Conservation (phyloP, 768 basidiomycete genomes). For the Hemileccinum impolitum region DNA sequence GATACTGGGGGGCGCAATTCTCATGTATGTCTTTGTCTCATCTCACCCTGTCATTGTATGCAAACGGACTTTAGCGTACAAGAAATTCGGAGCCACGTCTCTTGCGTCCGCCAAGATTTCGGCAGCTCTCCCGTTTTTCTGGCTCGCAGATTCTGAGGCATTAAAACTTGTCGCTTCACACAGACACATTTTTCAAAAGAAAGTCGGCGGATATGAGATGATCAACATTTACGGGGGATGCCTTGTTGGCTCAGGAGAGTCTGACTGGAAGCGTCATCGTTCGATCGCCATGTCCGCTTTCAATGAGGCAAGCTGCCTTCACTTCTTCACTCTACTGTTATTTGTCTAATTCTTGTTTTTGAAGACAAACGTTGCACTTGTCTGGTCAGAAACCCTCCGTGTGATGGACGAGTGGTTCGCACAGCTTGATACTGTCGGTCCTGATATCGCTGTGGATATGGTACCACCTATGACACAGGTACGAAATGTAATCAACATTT, state of each 20-base stretch:
- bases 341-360: neutral
- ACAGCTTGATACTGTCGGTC: constrained; percentile 28
- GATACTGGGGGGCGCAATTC: constrained; percentile 35
- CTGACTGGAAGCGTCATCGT: constrained; percentile 49
- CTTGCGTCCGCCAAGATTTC: constrained; percentile 35
- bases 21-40: constrained; percentile 26
- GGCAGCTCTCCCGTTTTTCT: constrained; percentile 32
- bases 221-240: constrained; percentile 47
- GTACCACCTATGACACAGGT: constrained; percentile 15
- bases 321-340: neutral
- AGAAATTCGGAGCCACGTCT: constrained; percentile 37
- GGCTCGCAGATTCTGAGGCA: constrained; percentile 44
- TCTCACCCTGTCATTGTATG: too few species aligned
- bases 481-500: neutral
- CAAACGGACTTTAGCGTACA: neutral
- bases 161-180: constrained; percentile 35
- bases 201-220: constrained; percentile 37
- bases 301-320: constrained; percentile 36
- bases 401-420: constrained; percentile 42
- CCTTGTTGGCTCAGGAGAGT: constrained; percentile 39
- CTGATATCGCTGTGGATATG: constrained; percentile 21
- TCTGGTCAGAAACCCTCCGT: constrained; percentile 44
- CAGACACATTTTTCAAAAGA: constrained; percentile 38
- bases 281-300: constrained; percentile 46
- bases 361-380: constrained; percentile 45